Evolutionary conservation across 176 grass and related monocot species (phyloP), one percentile per base, ranked within the genome.

Genomic region (Chloris gayana): DNA sequence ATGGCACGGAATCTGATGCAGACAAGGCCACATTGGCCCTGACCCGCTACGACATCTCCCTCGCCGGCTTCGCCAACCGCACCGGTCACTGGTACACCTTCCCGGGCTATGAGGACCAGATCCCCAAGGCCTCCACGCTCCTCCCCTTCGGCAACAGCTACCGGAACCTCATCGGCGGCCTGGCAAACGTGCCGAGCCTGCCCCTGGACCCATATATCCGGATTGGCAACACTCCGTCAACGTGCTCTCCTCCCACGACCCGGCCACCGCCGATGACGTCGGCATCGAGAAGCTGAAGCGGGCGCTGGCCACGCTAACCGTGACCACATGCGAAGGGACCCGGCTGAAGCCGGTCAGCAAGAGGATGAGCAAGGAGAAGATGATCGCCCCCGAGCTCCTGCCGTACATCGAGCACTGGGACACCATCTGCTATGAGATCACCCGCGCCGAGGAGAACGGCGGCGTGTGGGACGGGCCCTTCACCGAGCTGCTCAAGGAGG

Each of bases 371-470:
- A 35, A 35, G 34, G 34, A 35, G 2, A 35, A 35, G 2, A 35
- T 35, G 34, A 5, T 35, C 34, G 34, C 34, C 3, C 34, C 34
- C 5, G 34, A 35, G 34, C 34, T 59, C 22, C 73, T 75, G 14
- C 34, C 34, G 7, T 75, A 75, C 34, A 60, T 75, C 34, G 73
- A 75, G 54, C 73, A 75, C 53, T 75, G 53, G 53, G 73, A 75
- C 73, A 42, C 53, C 73, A 60, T 75, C 7, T 75, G n/a, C 73
- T 37, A 37, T 13, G 72, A 74, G 72, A 0, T 74, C n/a, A 1
- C 7, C 22, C 46, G 67, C 38, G 38, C n/a, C 0, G 1, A 69
- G 1, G 1, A 14, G 22, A 24, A 12, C 22, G 66, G 66, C 11
- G 66, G 66, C 22, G 22, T 7, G 22, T 44, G 66, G 66, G 66